These are phyloP conservation scores for Zarea fungicola DNA, from an alignment of 2,329 filamentous ascomycete genomes.

Conservation along the genomic window DNA sequence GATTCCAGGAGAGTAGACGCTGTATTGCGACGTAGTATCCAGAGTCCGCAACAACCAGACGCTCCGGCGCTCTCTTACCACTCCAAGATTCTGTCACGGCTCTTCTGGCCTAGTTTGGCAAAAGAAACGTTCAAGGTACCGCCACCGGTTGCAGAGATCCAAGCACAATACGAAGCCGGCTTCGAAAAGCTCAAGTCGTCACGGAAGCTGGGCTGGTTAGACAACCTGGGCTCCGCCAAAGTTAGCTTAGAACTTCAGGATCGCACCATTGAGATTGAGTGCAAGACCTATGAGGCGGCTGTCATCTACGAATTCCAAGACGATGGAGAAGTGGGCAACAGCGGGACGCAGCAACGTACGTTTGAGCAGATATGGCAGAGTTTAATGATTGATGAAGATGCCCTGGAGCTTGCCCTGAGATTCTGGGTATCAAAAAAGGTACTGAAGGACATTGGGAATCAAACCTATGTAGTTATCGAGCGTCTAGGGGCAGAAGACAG, in stretches of 20 bases:
- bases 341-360: conserved; percentile 34
- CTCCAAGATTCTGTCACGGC: conserved; percentile 80
- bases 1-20: conserved; percentile 73
- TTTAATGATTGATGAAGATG: conserved; percentile 69
- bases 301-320: conserved; percentile 79
- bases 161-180: conserved; percentile 65
- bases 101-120: conserved; percentile 86
- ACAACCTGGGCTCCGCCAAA: conserved; percentile 71
- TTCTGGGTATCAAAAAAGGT: conserved; percentile 70
- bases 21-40: conserved; percentile 49
- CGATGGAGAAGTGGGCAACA: conserved; percentile 30
- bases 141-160: conserved; percentile 50
- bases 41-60: conserved; percentile 13
- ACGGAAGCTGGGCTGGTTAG: conserved; percentile 83
- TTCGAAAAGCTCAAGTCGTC: conserved; percentile 78
- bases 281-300: conserved; percentile 79
- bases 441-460: conserved; percentile 49
- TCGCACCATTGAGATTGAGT: conserved; percentile 65
- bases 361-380: conserved; percentile 50
- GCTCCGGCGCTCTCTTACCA: conserved; percentile 46
- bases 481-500: conserved; percentile 38
- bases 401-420: conserved; percentile 59
- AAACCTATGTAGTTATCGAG: conserved; percentile 65
- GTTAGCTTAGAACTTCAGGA: conserved; percentile 82
- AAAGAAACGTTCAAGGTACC: conserved; percentile 65